Evolutionary conservation across 345 rosid species (phyloP).

Genomic region (Eucalyptus curtisii): DNA sequence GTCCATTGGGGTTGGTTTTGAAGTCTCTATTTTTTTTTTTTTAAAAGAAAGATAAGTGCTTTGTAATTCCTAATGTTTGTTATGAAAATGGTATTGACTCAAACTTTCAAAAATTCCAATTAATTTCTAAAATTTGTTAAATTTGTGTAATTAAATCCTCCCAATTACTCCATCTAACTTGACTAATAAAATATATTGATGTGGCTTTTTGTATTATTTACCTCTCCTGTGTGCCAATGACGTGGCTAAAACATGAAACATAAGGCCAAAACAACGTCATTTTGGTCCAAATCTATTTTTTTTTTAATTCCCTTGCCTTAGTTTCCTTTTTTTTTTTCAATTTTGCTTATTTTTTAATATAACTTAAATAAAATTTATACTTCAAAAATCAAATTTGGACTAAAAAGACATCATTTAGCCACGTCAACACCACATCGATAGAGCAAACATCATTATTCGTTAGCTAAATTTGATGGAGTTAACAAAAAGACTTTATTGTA

Average conservation of each 20-base stretch:
- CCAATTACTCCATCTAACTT: neutral
- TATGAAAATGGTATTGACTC: rapidly evolving
- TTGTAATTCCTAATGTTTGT: neutral
- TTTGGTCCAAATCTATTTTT: neutral
- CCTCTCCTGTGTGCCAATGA: rapidly evolving
- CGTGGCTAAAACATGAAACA: neutral
- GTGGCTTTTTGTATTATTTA: neutral
- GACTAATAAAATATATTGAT: rapidly evolving
- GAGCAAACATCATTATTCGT: rapidly evolving
- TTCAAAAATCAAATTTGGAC: too few species aligned
- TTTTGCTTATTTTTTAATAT: too few species aligned
- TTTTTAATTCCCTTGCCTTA: neutral
- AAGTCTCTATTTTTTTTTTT: too few species aligned
- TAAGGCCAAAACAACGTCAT: rapidly evolving
- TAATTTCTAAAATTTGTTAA: too few species aligned
- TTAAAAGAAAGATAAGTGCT: neutral
- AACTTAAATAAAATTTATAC: neutral
- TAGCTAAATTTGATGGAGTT: neutral
- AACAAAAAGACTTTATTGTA: too few species aligned
- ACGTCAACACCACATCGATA: rapidly evolving
- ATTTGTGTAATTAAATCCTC: neutral
- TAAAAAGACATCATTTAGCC: neutral
- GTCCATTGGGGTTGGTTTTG: neutral
- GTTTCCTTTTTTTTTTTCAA: rapidly evolving
- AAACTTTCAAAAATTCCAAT: too few species aligned